Conservation (phyloP, 2,329 filamentous ascomycete genomes). For the Madurella fahalii region DNA sequence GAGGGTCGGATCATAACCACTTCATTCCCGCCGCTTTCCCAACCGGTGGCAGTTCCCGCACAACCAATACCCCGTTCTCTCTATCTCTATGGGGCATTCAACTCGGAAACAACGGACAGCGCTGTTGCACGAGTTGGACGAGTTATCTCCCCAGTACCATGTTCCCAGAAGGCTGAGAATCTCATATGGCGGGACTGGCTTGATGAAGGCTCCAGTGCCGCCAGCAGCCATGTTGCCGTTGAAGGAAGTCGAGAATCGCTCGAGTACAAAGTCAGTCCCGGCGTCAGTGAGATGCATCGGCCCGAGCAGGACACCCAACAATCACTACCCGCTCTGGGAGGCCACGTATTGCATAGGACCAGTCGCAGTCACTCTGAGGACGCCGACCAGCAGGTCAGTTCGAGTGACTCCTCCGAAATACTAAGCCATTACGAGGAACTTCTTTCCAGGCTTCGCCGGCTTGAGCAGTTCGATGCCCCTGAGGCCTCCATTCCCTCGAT, state of each 20-base stretch:
- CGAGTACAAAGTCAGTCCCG: slow-evolving; percentile 16
- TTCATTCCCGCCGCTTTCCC: slow-evolving; percentile 11
- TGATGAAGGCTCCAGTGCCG: slow-evolving; percentile 13
- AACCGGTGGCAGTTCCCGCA: slow-evolving; percentile 24
- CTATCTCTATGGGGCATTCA: slow-evolving; percentile 3
- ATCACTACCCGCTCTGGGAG: neutral
- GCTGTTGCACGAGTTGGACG: slow-evolving; percentile 26
- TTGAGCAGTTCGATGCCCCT: neutral
- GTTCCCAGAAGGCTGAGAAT: slow-evolving; percentile 25
- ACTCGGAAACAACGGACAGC: slow-evolving; percentile 24
- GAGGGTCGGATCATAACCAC: slow-evolving; percentile 7
- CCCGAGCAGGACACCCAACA: neutral
- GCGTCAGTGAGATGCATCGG: slow-evolving; percentile 19
- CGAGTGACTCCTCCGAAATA: slow-evolving; percentile 16
- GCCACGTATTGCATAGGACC: neutral
- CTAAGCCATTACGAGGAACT: slow-evolving; percentile 15
- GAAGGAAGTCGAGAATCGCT: slow-evolving; percentile 5
- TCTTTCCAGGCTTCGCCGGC: slow-evolving; percentile 6
- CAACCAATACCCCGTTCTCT: slow-evolving; percentile 10
- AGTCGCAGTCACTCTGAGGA: neutral
- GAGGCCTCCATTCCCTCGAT: neutral
- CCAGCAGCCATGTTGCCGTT: slow-evolving; percentile 9
- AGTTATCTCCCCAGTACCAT: slow-evolving; percentile 13
- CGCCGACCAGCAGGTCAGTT: slow-evolving; percentile 1
- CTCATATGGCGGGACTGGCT: slow-evolving; percentile 26